Conservation (phyloP, 208 protist species). For the Vickermania spadyakhi region DNA sequence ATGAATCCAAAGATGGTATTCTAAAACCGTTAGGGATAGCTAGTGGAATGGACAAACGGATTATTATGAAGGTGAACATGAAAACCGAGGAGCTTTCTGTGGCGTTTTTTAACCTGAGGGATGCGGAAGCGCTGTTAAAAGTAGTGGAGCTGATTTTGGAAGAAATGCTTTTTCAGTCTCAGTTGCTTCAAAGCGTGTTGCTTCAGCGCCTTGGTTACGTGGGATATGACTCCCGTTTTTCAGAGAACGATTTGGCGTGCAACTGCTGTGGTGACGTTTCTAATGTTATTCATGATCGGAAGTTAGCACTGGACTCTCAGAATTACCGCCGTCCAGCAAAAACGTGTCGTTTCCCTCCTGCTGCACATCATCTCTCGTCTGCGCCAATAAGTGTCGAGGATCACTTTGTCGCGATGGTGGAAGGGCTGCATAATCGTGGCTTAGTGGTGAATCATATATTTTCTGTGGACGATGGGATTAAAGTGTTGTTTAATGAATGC, state of each 20-base stretch:
- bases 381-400: constrained; percentile 16
- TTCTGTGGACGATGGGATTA: constrained; percentile 55
- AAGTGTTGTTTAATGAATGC: constrained; percentile 70
- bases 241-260: constrained; percentile 44
- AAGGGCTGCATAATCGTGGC: constrained; percentile 82
- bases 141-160: constrained; percentile 49
- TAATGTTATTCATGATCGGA: constrained; percentile 35
- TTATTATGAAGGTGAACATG: constrained; percentile 28
- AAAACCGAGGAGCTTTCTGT: constrained; percentile 19
- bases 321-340: constrained; percentile 60
- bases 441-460: constrained; percentile 72
- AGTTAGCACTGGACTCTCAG: constrained; percentile 37
- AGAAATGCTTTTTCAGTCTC: constrained; percentile 57
- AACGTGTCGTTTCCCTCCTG: constrained; percentile 49
- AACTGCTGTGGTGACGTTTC: constrained; percentile 66
- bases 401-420: constrained; percentile 40
- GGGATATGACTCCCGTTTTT: constrained; percentile 31
- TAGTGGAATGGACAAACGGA: constrained; percentile 7
- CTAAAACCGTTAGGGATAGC: constrained; percentile 36
- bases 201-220: constrained; percentile 73
- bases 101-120: constrained; percentile 60
- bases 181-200: constrained; percentile 63
- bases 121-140: constrained; percentile 60
- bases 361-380: constrained; percentile 6
- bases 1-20: constrained; percentile 44